Conservation (phyloP, 225 moss, liverwort and hornwort genomes). For the Ulota crispa region DNA sequence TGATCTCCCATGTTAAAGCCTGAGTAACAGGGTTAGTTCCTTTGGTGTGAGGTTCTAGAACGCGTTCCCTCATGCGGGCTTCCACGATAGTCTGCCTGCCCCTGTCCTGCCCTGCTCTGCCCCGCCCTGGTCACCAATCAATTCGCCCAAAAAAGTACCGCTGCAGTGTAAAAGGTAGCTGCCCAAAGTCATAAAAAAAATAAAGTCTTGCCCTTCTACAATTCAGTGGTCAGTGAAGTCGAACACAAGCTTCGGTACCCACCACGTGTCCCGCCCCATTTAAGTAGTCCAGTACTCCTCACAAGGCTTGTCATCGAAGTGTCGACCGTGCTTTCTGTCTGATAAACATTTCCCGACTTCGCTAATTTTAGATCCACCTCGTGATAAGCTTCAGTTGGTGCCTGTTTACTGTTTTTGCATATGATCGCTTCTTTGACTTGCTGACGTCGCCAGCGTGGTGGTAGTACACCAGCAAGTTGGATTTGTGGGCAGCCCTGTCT, state of each 20-base stretch:
- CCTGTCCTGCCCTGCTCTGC: too few relatives aligned
- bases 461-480: neutral
- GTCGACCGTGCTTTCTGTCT: conserved; percentile 15
- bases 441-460: conserved; percentile 13
- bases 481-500: neutral
- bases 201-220: neutral
- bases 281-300: neutral
- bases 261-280: neutral
- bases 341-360: neutral
- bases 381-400: conserved; percentile 18
- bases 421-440: conserved; percentile 16
- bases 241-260: conserved; percentile 1
- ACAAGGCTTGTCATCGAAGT: conserved; percentile 9
- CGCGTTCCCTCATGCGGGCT: neutral
- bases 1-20: conserved; percentile 11
- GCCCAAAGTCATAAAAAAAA: neutral
- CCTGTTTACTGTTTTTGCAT: neutral
- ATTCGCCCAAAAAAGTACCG: neutral
- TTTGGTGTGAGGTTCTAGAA: neutral
- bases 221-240: neutral
- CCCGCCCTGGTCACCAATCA: neutral
- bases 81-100: conserved; percentile 8
- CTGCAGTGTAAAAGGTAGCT: neutral
- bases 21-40: neutral
- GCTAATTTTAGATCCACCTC: conserved; percentile 12